These are phyloP conservation scores for Penicillium robsamsonii DNA, from an alignment of 495 filamentous ascomycete species.

Conservation along the genomic window DNA sequence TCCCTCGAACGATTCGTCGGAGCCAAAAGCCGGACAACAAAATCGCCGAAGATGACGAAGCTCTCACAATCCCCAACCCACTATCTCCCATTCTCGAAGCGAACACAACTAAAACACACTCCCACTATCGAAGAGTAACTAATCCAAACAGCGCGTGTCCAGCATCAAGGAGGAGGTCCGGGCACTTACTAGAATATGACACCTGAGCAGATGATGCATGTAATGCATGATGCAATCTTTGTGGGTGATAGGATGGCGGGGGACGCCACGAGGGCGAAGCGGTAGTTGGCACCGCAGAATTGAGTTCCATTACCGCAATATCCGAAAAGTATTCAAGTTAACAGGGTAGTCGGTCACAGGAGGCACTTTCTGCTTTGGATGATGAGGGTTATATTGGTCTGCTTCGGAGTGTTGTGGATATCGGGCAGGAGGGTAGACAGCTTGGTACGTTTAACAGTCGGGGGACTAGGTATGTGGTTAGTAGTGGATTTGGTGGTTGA, in stretches of 20 bases:
- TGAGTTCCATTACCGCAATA: no score
- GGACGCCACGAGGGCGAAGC: not conserved
- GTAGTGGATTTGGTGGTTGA: constrained; percentile 9
- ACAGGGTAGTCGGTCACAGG: no score
- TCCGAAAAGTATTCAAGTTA: no score
- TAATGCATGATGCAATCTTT: not conserved
- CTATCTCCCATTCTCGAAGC: not conserved
- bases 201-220: constrained; percentile 1
- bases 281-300: no score
- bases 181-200: constrained; percentile 5
- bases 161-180: constrained; percentile 3
- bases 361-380: constrained; percentile 28
- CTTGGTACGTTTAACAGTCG: constrained; percentile 20
- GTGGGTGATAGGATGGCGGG: not conserved
- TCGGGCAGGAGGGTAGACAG: constrained; percentile 25
- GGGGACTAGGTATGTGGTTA: constrained; percentile 6
- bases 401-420: constrained; percentile 8
- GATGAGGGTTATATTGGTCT: constrained; percentile 29
- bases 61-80: not conserved
- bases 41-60: no score
- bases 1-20: not conserved
- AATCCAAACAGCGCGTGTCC: not conserved
- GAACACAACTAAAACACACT: not conserved
- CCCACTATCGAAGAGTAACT: not conserved
- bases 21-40: not conserved